A percentile compares a stretch with the other conserved stretches of the same genome.
These are phyloP conservation scores for Chalara sp. DNA, from an alignment of 2,329 filamentous ascomycete species.

Conservation along the genomic window DNA sequence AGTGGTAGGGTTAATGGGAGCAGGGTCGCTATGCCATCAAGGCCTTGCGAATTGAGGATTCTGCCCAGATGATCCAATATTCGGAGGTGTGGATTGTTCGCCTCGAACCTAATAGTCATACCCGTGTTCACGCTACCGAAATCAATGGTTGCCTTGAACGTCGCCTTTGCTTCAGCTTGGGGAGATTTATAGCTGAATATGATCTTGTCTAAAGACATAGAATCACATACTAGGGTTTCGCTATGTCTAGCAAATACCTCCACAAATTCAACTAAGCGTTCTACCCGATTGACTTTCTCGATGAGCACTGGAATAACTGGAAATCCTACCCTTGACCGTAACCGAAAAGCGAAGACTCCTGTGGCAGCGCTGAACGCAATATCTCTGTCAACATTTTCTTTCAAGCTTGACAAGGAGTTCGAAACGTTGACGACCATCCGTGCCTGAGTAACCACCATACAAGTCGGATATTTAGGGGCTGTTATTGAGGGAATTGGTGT, in stretches of 20 bases:
- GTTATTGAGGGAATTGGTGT: too few species aligned
- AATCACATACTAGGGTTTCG: slow-evolving; percentile 48
- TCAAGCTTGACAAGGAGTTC: slow-evolving; percentile 16
- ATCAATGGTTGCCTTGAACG: slow-evolving; percentile 50
- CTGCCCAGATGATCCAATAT: slow-evolving; percentile 51
- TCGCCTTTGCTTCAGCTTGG: slow-evolving; percentile 15
- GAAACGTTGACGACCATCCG: slow-evolving; percentile 23
- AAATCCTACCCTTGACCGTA: slow-evolving; percentile 24
- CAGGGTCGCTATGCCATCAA: slow-evolving; percentile 47
- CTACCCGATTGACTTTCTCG: slow-evolving; percentile 46
- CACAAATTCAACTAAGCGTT: slow-evolving; percentile 64
- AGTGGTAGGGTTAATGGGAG: slow-evolving; percentile 58
- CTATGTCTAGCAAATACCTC: slow-evolving; percentile 54
- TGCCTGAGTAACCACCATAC: slow-evolving; percentile 19
- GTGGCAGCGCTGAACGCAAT: slow-evolving; percentile 24
- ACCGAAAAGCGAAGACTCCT: slow-evolving; percentile 24
- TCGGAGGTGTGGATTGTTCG: slow-evolving; percentile 60
- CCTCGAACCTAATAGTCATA: slow-evolving; percentile 53
- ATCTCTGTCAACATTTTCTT: slow-evolving; percentile 24
- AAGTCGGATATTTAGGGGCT: too few species aligned
- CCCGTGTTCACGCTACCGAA: slow-evolving; percentile 40
- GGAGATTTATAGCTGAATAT: slow-evolving; percentile 57
- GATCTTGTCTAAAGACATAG: slow-evolving; percentile 55
- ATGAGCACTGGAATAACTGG: slow-evolving; percentile 21
- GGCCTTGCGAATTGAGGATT: slow-evolving; percentile 45